These are phyloP conservation scores for Orbilia blumenaviensis DNA, from an alignment of 2,329 filamentous ascomycete genomes.

Conservation along the genomic window DNA sequence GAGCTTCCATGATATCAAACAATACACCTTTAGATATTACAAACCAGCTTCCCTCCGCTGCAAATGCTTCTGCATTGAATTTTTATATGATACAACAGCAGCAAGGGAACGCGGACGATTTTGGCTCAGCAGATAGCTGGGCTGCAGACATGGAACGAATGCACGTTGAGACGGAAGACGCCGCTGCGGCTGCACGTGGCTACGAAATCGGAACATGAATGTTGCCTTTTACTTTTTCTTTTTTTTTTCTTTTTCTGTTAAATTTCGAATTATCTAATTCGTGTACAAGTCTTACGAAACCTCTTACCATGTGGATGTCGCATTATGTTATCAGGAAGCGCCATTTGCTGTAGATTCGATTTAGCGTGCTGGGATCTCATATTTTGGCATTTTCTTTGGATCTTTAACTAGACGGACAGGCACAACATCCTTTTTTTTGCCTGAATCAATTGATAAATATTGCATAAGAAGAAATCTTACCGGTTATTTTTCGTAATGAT, in stretches of 20 bases:
- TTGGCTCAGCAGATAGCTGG: slow-evolving; percentile 32
- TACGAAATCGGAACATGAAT: slow-evolving; percentile 52
- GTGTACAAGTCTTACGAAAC: slow-evolving; percentile 6
- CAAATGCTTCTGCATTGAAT: slow-evolving; percentile 27
- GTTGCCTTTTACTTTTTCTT: neutral
- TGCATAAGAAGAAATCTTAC: neutral
- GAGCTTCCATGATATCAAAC: slow-evolving; percentile 47
- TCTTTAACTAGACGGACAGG: slow-evolving; percentile 25
- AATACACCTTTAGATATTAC: slow-evolving; percentile 40
- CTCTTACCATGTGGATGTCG: slow-evolving; percentile 18
- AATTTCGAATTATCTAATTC: slow-evolving; percentile 1
- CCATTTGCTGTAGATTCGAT: slow-evolving; percentile 25
- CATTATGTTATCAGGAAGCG: neutral
- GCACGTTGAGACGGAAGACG: slow-evolving; percentile 49
- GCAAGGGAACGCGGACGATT: slow-evolving; percentile 28
- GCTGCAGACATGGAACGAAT: slow-evolving; percentile 46
- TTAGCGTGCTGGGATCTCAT: slow-evolving; percentile 47
- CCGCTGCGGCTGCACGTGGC: slow-evolving; percentile 22
- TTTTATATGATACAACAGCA: slow-evolving; percentile 53
- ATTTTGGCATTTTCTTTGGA: slow-evolving; percentile 14
- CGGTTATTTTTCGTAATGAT: slow-evolving; percentile 1
- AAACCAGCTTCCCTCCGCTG: slow-evolving; percentile 17
- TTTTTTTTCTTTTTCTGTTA: neutral
- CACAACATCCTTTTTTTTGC: neutral
- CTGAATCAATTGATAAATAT: slow-evolving; percentile 30